Base-by-base conservation (phyloP, 163 green algal species). In the Chlamydomonas reinhardtii region DNA sequence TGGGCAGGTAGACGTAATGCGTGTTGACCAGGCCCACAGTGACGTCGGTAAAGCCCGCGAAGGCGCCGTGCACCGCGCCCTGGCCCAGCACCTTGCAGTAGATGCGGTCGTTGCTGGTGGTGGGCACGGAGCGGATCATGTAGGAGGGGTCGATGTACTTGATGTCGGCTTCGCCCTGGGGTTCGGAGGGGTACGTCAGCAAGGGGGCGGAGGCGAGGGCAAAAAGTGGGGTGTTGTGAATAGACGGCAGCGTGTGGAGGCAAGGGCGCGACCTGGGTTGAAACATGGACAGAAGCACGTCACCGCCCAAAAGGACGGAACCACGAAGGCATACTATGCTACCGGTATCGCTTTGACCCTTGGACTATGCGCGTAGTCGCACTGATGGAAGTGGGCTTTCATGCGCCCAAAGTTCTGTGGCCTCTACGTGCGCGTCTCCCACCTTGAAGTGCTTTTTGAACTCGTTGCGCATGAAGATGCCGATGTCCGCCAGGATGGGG, bases 81-180 rank as follows among this genome's bases (percentile, higher is more conserved):
- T 96, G 92, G 22, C 90, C 62, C 95, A 82, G 74, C n/a, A 93
- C 90, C 86, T 96, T 97, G 92, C 96, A 99, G 86, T 98, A 97
- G 69, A 99, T 95, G 76, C 93, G 94, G 93, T 99, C 97, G 73
- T 93, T 96, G 73, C 92, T 91, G 78, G 94, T 97, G 31, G 96
- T 95, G 19, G 92, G 90, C 70, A 98, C 95, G 32, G 96, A 95
- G 9, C 96, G 88, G 83, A 98, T 98, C 95, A 98, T 97, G 93
- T 98, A 99, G 19, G 93, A 96, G 32, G 95, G 96, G 86, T 98
- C 96, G 69, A 98, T 98, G 93, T 98, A 98, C 90, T 98, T 98
- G 82, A 98, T 90, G 85, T 97, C 94, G 20, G 84, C 91, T n/a
- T 95, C 90, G 29, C 79, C 89, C 92, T 95, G 87, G 62, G 79